phyloP scores from a whole-genome alignment of 495 filamentous ascomycete genomes.

The Neurospora sp. region DNA sequence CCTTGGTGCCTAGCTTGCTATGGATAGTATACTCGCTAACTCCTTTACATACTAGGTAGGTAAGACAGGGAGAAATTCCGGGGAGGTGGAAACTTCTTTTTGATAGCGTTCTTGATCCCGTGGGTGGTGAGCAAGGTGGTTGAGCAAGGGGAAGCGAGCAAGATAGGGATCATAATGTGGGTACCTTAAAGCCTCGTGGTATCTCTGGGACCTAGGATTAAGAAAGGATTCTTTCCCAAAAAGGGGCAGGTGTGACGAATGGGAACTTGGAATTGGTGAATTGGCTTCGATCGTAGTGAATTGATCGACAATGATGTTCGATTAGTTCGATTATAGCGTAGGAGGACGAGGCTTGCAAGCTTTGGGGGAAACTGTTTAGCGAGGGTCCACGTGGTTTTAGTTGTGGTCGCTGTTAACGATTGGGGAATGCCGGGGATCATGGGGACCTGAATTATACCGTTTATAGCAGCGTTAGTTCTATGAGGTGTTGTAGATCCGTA shows the following conservation, averaged over 20 bases:
- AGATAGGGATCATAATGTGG: too few species aligned
- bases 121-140: background rate
- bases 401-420: background rate
- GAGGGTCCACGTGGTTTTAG: background rate
- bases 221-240: too few species aligned
- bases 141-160: background rate
- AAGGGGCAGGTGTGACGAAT: background rate
- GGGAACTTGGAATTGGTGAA: background rate
- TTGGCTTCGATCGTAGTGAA: background rate
- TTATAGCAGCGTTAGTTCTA: background rate
- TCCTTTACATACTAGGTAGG: background rate
- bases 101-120: background rate
- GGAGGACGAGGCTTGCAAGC: background rate
- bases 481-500: background rate
- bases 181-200: too few species aligned
- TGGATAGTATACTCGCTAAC: background rate
- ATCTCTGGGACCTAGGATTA: too few species aligned
- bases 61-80: background rate
- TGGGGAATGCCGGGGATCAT: background rate
- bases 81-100: background rate
- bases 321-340: background rate
- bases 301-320: background rate
- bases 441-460: background rate
- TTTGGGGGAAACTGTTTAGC: background rate
- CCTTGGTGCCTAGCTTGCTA: background rate